Evolutionary conservation across 2,329 filamentous ascomycete species (phyloP), one percentile per base, ranked within the genome.

Genomic region (Fusarium domesticum): DNA sequence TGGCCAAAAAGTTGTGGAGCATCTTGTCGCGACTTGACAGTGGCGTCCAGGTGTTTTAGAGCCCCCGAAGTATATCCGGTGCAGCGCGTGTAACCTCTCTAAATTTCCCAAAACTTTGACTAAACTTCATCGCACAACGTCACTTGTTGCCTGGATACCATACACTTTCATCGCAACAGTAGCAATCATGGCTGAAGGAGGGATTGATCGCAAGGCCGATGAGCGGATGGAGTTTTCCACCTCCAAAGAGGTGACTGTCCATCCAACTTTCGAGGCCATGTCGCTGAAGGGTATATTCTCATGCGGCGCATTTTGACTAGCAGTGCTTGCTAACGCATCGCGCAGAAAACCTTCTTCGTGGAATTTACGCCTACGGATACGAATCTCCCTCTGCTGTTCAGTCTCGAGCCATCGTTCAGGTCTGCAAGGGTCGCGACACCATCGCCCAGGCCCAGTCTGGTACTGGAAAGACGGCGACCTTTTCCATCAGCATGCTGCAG

Each of bases 161-260:
- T 30, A 15, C 20, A n/a, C 31, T 35, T 11, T 36, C 33, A 15
- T 37, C 40, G 14, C 28, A 48, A 50, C 34, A 32, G 20, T 42
- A 39, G 42, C 47, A 63, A 87, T 53, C 59, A 98, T 97, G 93
- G 89, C 91, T 54, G 92, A 97, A 70, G 84, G 80, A 57, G 79
- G 78, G 52, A 83, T 97, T 66, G 92, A 98, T 72, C 86, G 89
- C 73, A 91, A 91, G 74, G 84, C 85, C 54, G 93, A 97, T 70
- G 91, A 96, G 77, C 84, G 89, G 70, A 95, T 97, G 84, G 92
- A 97, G 76, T 97, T 98, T 70, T 87, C 86, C 56, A 98, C 93
- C 68, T 96, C 92, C 53, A 96, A 96, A 74, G 93, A 97, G 78
- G 92, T 97, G 49, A 93, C 87, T 2, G 93, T 93, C 46, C 89